Percentiles rank a stretch among this genome's conserved stretches.
phyloP scores from a whole-genome alignment of 805 yeast genomes.

The Saturnispora bothae region DNA sequence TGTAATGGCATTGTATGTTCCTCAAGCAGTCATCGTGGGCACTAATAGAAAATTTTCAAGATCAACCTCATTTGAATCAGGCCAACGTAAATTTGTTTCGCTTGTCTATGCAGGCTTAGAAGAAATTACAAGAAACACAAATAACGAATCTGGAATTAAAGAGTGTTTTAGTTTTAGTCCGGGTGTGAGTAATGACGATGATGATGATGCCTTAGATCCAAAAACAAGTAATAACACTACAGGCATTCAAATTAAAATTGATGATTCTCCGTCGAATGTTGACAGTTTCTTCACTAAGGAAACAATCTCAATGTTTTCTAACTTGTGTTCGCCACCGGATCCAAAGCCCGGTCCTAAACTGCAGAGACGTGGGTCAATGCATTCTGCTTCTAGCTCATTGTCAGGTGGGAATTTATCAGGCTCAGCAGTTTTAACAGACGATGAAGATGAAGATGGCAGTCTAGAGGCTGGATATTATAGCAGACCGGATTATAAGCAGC shows the following conservation, averaged over 20 bases:
- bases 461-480: background rate
- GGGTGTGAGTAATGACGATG: background rate
- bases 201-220: background rate
- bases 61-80: constrained; percentile 21
- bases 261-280: constrained; percentile 2
- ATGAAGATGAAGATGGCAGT: constrained; percentile 1
- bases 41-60: constrained; percentile 19
- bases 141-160: too few species aligned
- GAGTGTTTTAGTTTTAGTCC: background rate
- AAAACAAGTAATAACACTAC: background rate
- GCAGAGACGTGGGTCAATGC: constrained; percentile 6
- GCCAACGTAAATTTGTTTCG: constrained; percentile 19
- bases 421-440: constrained; percentile 5
- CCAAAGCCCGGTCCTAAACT: constrained; percentile 3
- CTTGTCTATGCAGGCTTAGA: constrained; percentile 19
- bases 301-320: background rate
- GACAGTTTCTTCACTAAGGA: background rate
- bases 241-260: constrained; percentile 5
- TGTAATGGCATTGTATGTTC: constrained; percentile 47
- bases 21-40: constrained; percentile 41
- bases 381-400: constrained; percentile 4
- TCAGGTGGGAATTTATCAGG: constrained; percentile 1
- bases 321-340: constrained; percentile 6
- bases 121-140: constrained; percentile 4
- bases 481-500: background rate